Percentiles rank a stretch among this genome's conserved stretches.
Conservation (phyloP, 2,329 filamentous ascomycete species). For the Elsinoe australis region DNA sequence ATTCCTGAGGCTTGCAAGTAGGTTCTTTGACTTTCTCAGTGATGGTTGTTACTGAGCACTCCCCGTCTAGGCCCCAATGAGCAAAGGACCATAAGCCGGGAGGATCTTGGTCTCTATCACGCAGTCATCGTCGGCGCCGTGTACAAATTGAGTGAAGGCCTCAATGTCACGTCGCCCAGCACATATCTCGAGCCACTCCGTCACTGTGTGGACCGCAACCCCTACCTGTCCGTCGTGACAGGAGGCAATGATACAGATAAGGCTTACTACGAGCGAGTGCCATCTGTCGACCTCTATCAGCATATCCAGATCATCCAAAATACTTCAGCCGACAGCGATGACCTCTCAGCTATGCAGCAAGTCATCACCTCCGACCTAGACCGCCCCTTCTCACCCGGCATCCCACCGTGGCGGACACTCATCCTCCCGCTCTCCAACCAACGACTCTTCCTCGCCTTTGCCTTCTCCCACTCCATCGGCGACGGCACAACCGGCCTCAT, state of each 20-base stretch:
- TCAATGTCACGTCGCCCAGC: slow-evolving; percentile 19
- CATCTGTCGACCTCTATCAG: slow-evolving; percentile 32
- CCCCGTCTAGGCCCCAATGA: slow-evolving; percentile 40
- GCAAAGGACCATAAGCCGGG: slow-evolving; percentile 36
- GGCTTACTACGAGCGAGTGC: slow-evolving; percentile 29
- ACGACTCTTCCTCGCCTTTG: slow-evolving; percentile 34
- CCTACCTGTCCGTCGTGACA: slow-evolving; percentile 34
- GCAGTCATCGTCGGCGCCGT: slow-evolving; percentile 33
- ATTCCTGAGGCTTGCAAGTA: slow-evolving; percentile 1
- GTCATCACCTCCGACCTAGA: slow-evolving; percentile 12
- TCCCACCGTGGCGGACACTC: slow-evolving; percentile 40
- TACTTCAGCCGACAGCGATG: neutral
- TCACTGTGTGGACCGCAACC: slow-evolving; percentile 34
- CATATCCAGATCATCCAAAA: slow-evolving; percentile 33
- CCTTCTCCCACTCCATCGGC: slow-evolving; percentile 39
- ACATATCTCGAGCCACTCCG: slow-evolving; percentile 30
- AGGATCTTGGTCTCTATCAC: slow-evolving; percentile 37
- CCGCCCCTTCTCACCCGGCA: slow-evolving; percentile 23
- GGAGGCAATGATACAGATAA: slow-evolving; percentile 33
- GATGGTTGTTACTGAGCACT: no score
- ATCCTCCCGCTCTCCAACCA: slow-evolving; percentile 28
- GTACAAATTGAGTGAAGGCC: slow-evolving; percentile 25
- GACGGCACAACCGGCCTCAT: slow-evolving; percentile 39
- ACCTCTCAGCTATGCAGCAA: neutral
- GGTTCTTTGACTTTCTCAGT: no score